Evolutionary conservation across 2,329 filamentous ascomycete genomes (phyloP).

Genomic region (Alternaria dauci): DNA sequence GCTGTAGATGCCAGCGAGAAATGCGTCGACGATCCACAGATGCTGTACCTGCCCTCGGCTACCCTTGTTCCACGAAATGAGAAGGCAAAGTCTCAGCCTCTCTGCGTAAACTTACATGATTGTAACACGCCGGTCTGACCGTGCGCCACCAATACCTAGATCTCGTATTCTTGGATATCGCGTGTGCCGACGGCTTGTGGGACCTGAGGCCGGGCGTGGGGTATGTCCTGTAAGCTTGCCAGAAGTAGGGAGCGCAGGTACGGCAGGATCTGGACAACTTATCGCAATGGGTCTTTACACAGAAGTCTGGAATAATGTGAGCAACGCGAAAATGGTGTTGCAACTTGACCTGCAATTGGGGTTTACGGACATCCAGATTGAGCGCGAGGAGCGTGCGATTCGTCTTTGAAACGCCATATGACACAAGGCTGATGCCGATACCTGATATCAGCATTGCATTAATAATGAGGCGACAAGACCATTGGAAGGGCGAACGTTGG

Average conservation of each 20-base stretch:
- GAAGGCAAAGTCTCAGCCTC: background rate
- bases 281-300: background rate
- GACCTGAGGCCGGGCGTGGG: background rate
- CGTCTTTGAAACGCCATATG: background rate
- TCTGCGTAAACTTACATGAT: background rate
- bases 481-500: background rate
- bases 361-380: background rate
- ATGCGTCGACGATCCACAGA: background rate
- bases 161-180: background rate
- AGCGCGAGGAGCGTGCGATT: background rate
- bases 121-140: conserved; percentile 5
- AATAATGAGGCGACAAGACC: background rate
- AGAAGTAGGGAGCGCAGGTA: background rate
- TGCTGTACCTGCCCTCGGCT: background rate
- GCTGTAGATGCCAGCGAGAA: background rate
- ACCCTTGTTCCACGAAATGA: background rate
- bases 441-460: background rate
- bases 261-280: background rate
- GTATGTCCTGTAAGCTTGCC: background rate
- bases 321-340: background rate
- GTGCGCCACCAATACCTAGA: conserved; percentile 14
- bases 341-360: background rate
- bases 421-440: background rate
- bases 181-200: background rate
- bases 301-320: background rate